Evolutionary conservation across 164 flowering plant species (phyloP).

Genomic region (Santalum album): DNA sequence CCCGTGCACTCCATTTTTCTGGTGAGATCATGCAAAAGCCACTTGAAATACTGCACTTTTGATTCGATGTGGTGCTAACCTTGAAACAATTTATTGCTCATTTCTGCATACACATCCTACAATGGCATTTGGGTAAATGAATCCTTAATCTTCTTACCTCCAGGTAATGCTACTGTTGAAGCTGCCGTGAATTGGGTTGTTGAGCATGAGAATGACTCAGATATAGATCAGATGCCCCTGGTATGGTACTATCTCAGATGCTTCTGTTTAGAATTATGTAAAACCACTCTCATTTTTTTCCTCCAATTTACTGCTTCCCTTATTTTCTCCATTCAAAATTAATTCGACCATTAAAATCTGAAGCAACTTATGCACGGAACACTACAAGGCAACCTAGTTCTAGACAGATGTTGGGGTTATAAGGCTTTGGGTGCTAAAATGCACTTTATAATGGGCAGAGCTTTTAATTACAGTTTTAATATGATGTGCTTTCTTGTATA

Average conservation of each 20-base stretch:
- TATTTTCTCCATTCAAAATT: no score
- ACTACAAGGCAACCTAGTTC: no score
- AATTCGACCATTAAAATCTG: no score
- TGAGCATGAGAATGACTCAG: slow-evolving; percentile 89
- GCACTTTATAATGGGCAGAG: no score
- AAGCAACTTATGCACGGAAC: no score
- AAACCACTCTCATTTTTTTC: not conserved
- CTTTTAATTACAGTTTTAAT: not conserved
- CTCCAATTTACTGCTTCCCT: not conserved
- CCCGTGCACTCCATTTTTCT: slow-evolving; percentile 81
- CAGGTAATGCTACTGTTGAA: slow-evolving; percentile 78
- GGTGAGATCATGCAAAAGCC: slow-evolving; percentile 47
- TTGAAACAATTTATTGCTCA: no score
- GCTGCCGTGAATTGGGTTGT: slow-evolving; percentile 90
- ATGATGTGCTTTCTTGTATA: not conserved
- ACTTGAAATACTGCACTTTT: no score
- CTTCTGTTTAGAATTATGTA: not conserved
- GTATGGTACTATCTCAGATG: slow-evolving; percentile 29
- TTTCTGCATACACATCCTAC: no score
- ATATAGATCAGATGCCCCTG: slow-evolving; percentile 89
- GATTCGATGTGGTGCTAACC: no score
- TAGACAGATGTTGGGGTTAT: no score
- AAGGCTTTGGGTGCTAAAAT: no score
- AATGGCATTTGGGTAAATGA: no score
- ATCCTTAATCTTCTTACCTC: slow-evolving; percentile 1